Conservation (phyloP, 2,329 filamentous ascomycete species). For the Xylaria digitata region DNA sequence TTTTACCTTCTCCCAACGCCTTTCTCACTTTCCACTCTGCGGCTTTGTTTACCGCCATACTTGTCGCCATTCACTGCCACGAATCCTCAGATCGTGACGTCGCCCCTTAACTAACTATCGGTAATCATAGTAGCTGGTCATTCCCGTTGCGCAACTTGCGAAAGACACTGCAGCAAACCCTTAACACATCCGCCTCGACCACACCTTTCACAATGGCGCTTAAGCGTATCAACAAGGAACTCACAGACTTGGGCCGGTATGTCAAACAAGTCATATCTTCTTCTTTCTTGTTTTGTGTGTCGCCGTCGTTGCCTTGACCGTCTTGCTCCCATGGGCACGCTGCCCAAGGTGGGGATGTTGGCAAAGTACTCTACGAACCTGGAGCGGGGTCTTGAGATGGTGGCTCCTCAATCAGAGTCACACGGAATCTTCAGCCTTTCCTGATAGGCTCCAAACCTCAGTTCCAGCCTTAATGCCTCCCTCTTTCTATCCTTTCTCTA, state of each 20-base stretch:
- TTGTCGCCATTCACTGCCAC: not conserved
- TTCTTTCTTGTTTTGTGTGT: conserved; percentile 19
- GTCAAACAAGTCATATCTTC: conserved; percentile 46
- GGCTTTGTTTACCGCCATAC: too few relatives aligned
- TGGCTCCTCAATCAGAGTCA: conserved; percentile 26
- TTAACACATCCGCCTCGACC: conserved; percentile 34
- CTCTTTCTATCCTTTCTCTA: not conserved
- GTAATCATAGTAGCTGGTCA: conserved; percentile 42
- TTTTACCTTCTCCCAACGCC: too few relatives aligned
- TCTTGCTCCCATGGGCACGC: conserved; percentile 24
- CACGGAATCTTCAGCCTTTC: not conserved
- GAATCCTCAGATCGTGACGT: conserved; percentile 37
- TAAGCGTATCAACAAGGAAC: conserved; percentile 95
- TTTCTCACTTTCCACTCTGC: too few relatives aligned
- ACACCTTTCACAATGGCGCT: conserved; percentile 74
- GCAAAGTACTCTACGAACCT: conserved; percentile 26
- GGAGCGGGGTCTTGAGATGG: conserved; percentile 45
- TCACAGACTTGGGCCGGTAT: conserved; percentile 90
- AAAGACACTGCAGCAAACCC: conserved; percentile 35
- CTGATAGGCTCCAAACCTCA: not conserved
- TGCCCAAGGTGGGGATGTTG: conserved; percentile 47
- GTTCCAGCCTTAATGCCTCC: not conserved
- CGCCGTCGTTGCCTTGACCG: conserved; percentile 35
- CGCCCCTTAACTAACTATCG: conserved; percentile 46
- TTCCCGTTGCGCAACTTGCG: conserved; percentile 35